Base-by-base conservation (phyloP, 805 yeast genomes). In the Lachancea lanzarotensis region DNA sequence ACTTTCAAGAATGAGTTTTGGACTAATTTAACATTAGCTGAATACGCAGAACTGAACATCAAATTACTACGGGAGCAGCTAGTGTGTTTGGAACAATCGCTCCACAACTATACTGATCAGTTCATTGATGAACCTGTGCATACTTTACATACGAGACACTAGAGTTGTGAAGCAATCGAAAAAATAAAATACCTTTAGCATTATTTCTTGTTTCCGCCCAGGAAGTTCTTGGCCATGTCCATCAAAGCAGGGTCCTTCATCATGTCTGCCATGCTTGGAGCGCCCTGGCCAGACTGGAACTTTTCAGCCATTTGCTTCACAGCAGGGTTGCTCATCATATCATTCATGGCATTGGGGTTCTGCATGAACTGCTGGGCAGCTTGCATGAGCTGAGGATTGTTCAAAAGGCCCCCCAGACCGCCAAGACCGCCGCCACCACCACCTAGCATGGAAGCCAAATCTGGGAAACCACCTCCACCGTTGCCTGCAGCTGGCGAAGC, bases 311-410 rank as follows among this genome's bases (percentile, higher is more conserved):
- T 85, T 62, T 82, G 83, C 60, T 79, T 80, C 22, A 89, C 61
- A 53, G 81, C 77, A 16, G 96, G 96, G 65, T 87, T 84, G 65
- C 69, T 78, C 86, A 90, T 77, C 61, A 90, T 68, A 40, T 79
- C 78, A 49, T 69, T 72, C 72, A 89, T 68, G 39, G 93, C 87
- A 30, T 70, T 74, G 31, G 97, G 96, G 62, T 89, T 81, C 43
- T 79, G 78, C 96, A 88, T 86, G 79, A 88, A 73, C 59, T 77
- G 76, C 66, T 84, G 90, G 36, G 95, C 95, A 63, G 89, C 89
- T 65, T 82, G 84, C 83, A 83, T 83, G 49, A 91, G 66, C 66
- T 82, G 91, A n/a, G 98, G 98, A 67, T 90, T 89, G 66, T 76
- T 81, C 82, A 90, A 74, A 69, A 90, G 65, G 26, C 81, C 78